Conservation (phyloP, 768 basidiomycete genomes). For the Podaxis rugospora region DNA sequence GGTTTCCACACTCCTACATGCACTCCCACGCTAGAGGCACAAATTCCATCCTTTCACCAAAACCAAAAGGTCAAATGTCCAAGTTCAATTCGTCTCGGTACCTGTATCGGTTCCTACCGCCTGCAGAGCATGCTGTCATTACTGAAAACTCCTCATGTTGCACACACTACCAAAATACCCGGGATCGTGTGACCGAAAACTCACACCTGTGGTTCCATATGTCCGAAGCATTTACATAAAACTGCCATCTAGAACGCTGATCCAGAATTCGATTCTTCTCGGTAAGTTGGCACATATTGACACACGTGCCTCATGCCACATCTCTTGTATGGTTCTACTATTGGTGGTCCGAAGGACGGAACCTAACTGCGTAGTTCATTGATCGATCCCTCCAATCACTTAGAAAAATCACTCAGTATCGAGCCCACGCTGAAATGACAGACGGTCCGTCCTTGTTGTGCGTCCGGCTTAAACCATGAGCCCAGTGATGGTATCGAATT, state of each 20-base stretch:
- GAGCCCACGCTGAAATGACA: no score
- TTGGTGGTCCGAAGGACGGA: no score
- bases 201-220: not conserved
- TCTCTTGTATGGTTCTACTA: not conserved
- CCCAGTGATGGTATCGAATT: no score
- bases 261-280: not conserved
- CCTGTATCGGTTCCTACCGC: not conserved
- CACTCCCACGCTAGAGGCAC: not conserved
- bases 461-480: no score
- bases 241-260: constrained; percentile 1
- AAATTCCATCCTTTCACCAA: not conserved
- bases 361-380: no score
- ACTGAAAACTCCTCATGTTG: not conserved
- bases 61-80: not conserved
- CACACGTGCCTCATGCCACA: not conserved
- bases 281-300: not conserved
- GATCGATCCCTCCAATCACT: no score
- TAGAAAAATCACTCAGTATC: no score
- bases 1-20: not conserved
- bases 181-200: constrained; percentile 9
- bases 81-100: not conserved
- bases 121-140: not conserved
- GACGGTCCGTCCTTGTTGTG: no score
- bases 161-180: constrained; percentile 11
- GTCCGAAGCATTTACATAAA: not conserved